Evolutionary conservation across 441 rosid genomes (phyloP).

Genomic region (Erodium moschatum): DNA sequence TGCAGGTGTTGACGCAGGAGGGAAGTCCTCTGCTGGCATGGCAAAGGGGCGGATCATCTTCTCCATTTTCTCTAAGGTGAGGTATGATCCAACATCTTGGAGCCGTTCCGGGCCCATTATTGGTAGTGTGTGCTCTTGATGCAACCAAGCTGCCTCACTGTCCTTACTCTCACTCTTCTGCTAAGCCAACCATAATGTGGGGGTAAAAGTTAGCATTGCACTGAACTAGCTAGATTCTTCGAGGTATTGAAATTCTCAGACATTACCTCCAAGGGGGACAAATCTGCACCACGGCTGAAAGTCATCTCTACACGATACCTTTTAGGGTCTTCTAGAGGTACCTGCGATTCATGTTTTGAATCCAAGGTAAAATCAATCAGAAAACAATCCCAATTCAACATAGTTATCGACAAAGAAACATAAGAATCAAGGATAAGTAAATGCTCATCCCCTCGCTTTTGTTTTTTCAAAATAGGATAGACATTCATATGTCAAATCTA

Average conservation of each 20-base stretch:
- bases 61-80: slow-evolving; percentile 92
- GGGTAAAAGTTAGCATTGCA: no score
- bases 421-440: no score
- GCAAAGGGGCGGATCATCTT: slow-evolving; percentile 88
- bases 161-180: slow-evolving; percentile 41
- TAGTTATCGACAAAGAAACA: no score
- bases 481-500: no score
- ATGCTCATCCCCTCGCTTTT: no score
- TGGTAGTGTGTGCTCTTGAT: slow-evolving; percentile 93
- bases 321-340: slow-evolving; percentile 8
- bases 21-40: slow-evolving; percentile 99
- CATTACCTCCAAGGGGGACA: slow-evolving; percentile 10
- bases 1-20: slow-evolving; percentile 81
- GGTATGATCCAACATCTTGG: slow-evolving; percentile 88
- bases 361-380: no score
- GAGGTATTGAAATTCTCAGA: neutral
- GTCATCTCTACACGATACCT: slow-evolving; percentile 11
- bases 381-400: no score
- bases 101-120: slow-evolving; percentile 99
- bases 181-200: neutral
- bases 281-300: slow-evolving; percentile 10
- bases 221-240: no score
- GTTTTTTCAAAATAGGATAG: no score
- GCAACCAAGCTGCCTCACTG: slow-evolving; percentile 70
- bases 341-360: neutral